Conservation (phyloP, 2,329 filamentous ascomycete genomes). For the Cladosporium sp. region DNA sequence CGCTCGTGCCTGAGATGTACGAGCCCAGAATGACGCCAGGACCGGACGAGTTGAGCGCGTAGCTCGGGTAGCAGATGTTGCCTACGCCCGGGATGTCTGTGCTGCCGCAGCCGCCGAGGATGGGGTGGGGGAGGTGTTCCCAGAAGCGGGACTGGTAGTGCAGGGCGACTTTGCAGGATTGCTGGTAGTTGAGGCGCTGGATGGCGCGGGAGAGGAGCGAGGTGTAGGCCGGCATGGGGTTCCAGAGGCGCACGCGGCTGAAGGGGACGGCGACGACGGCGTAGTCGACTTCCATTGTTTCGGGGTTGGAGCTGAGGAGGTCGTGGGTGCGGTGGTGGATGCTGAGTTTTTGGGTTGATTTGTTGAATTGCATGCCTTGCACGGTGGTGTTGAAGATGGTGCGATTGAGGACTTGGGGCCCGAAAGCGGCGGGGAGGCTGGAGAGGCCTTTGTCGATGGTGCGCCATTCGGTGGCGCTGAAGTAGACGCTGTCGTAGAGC, state of each 20-base stretch:
- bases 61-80: slow-evolving; percentile 62
- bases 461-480: slow-evolving; percentile 55
- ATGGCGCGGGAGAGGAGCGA: slow-evolving; percentile 49
- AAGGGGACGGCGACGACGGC: slow-evolving; percentile 63
- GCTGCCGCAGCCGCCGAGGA: slow-evolving; percentile 60
- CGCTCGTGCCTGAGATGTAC: slow-evolving; percentile 49
- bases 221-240: slow-evolving; percentile 49
- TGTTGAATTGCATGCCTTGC: slow-evolving; percentile 53
- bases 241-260: slow-evolving; percentile 59
- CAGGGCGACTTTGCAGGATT: slow-evolving; percentile 57
- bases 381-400: slow-evolving; percentile 56
- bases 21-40: slow-evolving; percentile 60
- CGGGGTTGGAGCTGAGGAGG: slow-evolving; percentile 38
- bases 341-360: slow-evolving; percentile 49
- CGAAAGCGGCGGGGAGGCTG: slow-evolving; percentile 59
- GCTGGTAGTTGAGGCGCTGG: slow-evolving; percentile 46
- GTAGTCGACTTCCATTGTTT: slow-evolving; percentile 59
- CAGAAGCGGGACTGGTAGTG: slow-evolving; percentile 64
- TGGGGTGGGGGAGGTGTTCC: slow-evolving; percentile 52
- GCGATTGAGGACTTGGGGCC: slow-evolving; percentile 55
- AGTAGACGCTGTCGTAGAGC: slow-evolving; percentile 57
- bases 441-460: slow-evolving; percentile 62
- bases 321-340: slow-evolving; percentile 53
- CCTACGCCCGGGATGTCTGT: slow-evolving; percentile 60
- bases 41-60: slow-evolving; percentile 60